These are phyloP conservation scores for Pseudocercospora macadamiae DNA, from an alignment of 2,329 filamentous ascomycete genomes.

Conservation along the genomic window DNA sequence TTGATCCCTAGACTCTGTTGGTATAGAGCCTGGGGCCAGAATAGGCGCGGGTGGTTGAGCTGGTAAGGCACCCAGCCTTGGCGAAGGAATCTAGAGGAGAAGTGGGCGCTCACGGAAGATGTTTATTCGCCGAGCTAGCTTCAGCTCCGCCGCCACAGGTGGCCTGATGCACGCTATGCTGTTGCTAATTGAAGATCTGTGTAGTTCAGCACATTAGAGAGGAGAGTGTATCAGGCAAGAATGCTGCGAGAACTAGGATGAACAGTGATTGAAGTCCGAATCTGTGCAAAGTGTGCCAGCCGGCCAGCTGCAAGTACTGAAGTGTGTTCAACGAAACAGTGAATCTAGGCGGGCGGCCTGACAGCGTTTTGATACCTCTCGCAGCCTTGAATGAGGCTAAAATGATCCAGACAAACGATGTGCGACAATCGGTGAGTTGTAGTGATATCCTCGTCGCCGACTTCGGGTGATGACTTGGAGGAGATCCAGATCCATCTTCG, in stretches of 20 bases:
- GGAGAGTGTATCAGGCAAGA: not conserved
- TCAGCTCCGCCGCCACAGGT: slow-evolving; percentile 2
- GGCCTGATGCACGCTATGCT: not conserved
- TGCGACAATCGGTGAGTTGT: too few relatives aligned
- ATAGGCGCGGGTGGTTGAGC: not conserved
- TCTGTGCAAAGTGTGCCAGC: too few relatives aligned
- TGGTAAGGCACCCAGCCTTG: slow-evolving; percentile 1
- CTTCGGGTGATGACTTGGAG: too few relatives aligned
- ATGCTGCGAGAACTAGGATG: not conserved
- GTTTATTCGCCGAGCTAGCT: not conserved
- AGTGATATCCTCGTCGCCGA: too few relatives aligned
- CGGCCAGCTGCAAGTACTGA: too few relatives aligned
- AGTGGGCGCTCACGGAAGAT: not conserved
- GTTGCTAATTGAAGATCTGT: not conserved
- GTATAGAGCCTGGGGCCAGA: not conserved
- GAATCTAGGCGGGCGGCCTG: too few relatives aligned
- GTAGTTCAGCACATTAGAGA: not conserved
- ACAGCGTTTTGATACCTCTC: not conserved
- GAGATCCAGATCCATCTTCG: too few relatives aligned
- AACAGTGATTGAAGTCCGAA: too few relatives aligned
- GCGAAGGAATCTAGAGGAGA: not conserved
- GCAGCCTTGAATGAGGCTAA: not conserved
- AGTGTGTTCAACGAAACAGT: too few relatives aligned
- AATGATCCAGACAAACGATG: too few relatives aligned
- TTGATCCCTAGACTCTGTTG: not conserved